A percentile compares a stretch with the other conserved stretches of the same genome.
Conservation (phyloP, 352 stramenopile genomes). For the Phytopythium litorale region DNA sequence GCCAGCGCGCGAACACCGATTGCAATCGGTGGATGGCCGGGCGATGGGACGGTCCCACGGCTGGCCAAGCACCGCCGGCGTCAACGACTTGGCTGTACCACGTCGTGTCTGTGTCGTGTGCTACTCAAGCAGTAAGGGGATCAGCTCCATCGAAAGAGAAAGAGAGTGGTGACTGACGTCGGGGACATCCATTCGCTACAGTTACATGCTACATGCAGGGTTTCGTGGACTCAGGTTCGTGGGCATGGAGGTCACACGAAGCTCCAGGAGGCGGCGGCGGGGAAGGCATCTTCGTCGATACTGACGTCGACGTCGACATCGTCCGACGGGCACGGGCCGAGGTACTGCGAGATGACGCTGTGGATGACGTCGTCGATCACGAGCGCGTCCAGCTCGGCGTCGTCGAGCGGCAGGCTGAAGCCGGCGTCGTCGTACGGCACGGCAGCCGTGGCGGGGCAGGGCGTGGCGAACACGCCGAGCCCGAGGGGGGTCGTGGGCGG, state of each 20-base stretch:
- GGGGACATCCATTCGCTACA: neutral
- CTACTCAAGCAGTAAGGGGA: neutral
- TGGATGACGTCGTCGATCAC: constrained; percentile 6
- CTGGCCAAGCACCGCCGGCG: no score
- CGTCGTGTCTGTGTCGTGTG: no score
- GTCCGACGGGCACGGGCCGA: neutral
- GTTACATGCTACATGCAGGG: neutral
- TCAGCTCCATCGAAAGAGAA: neutral
- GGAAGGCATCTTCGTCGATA: no score
- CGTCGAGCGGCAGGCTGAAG: neutral
- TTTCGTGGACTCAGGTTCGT: no score
- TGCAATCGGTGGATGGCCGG: no score
- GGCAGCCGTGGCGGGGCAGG: neutral
- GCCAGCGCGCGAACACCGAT: no score
- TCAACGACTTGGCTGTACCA: no score
- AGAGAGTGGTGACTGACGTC: no score
- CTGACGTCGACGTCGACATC: neutral
- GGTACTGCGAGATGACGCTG: neutral
- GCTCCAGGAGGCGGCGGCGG: neutral
- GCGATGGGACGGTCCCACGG: no score
- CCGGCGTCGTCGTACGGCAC: neutral
- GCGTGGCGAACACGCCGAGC: no score
- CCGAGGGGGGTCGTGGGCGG: neutral
- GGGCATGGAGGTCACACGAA: neutral
- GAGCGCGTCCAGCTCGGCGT: constrained; percentile 1